These are phyloP conservation scores for Noccaea bulbosa DNA, from an alignment of 345 rosid genomes.

Conservation along the genomic window DNA sequence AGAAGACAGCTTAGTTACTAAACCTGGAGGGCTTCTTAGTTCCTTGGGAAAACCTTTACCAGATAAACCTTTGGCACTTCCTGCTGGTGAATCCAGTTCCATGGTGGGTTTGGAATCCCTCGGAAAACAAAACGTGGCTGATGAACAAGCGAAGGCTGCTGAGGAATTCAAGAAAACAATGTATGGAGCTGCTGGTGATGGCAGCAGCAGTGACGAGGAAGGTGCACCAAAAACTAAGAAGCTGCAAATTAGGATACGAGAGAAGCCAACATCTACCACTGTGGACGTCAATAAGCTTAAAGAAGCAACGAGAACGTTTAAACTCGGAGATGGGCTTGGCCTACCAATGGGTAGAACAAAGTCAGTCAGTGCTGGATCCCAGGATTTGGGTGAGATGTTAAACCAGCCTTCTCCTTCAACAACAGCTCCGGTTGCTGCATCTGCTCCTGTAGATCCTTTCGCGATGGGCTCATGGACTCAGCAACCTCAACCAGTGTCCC, in stretches of 20 bases:
- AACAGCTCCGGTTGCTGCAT: slow-evolving; percentile 48
- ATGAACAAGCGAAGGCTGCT: slow-evolving; percentile 94
- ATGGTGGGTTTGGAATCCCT: slow-evolving; percentile 88
- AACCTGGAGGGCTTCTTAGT: slow-evolving; percentile 57
- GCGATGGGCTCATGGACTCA: slow-evolving; percentile 62
- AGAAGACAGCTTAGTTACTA: slow-evolving; percentile 75
- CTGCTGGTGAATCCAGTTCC: slow-evolving; percentile 58
- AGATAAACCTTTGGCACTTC: slow-evolving; percentile 52
- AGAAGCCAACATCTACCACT: slow-evolving; percentile 75
- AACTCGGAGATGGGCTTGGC: slow-evolving; percentile 85
- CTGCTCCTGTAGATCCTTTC: slow-evolving; percentile 72
- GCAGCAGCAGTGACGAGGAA: slow-evolving; percentile 97
- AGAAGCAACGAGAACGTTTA: slow-evolving; percentile 87
- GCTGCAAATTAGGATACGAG: slow-evolving; percentile 88
- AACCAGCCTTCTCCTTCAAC: slow-evolving; percentile 54
- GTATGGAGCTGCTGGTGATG: slow-evolving; percentile 77
- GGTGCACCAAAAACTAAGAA: slow-evolving; percentile 69
- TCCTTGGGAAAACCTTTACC: slow-evolving; percentile 53
- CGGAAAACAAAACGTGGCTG: slow-evolving; percentile 58
- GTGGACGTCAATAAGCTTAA: slow-evolving; percentile 93
- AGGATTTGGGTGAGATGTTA: slow-evolving; percentile 64
- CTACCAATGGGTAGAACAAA: slow-evolving; percentile 68
- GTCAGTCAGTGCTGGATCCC: slow-evolving; percentile 63
- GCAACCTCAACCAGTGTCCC: slow-evolving; percentile 52
- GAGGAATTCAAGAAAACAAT: slow-evolving; percentile 97